A percentile compares a stretch with the other conserved stretches of the same genome.
Conservation (phyloP, 2,329 filamentous ascomycete species). For the Clonostachys rhizophaga region DNA sequence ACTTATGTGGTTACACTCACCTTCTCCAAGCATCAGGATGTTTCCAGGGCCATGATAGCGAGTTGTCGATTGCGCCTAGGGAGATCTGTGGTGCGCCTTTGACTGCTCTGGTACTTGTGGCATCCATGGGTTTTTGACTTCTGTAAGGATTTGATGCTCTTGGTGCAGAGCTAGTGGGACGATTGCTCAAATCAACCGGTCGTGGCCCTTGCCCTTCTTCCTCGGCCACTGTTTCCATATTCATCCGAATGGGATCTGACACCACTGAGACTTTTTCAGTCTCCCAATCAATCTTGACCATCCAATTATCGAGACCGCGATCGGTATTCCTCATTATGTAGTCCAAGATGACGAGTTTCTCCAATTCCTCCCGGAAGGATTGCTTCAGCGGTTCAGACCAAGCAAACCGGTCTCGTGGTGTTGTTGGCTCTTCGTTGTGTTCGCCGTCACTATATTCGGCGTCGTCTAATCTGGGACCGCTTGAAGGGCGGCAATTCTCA, state of each 20-base stretch:
- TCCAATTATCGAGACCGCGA: constrained; percentile 96
- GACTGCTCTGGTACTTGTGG: constrained; percentile 46
- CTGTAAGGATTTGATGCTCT: constrained; percentile 63
- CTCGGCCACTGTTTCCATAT: constrained; percentile 47
- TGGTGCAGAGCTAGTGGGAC: constrained; percentile 19
- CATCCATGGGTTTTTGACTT: constrained; percentile 80
- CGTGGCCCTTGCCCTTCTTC: constrained; percentile 12
- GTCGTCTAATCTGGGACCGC: constrained; percentile 41
- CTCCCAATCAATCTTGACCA: constrained; percentile 93
- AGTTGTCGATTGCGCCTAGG: constrained; percentile 95
- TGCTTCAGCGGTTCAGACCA: constrained; percentile 91
- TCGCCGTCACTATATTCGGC: constrained; percentile 62
- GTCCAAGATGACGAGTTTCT: constrained; percentile 94
- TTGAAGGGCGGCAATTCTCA: constrained; percentile 69
- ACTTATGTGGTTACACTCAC: constrained; percentile 17
- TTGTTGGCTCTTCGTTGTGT: constrained; percentile 42
- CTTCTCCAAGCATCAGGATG: constrained; percentile 84
- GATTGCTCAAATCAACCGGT: not conserved
- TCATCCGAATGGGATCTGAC: constrained; percentile 70
- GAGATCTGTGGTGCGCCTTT: constrained; percentile 56
- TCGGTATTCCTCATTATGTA: constrained; percentile 99
- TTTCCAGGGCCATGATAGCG: constrained; percentile 98
- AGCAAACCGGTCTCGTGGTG: constrained; percentile 56
- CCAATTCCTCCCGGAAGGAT: constrained; percentile 88
- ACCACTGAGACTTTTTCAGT: constrained; percentile 79